Evolutionary conservation across 116 monocot genomes (phyloP).

Genomic region (Iris pallida): DNA sequence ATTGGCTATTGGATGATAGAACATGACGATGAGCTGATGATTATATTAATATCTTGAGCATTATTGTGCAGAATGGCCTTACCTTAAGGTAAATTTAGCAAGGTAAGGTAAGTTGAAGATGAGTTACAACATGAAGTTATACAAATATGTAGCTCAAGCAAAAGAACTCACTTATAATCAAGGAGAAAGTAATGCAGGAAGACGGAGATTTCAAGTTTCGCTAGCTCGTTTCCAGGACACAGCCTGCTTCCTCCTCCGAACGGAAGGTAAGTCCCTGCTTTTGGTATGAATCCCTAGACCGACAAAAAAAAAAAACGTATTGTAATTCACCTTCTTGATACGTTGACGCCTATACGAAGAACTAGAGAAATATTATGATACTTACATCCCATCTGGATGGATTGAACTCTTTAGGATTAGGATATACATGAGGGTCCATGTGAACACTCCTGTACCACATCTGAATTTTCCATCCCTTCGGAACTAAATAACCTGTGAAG

Average conservation of each 20-base stretch:
- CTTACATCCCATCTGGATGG: constrained; percentile 94
- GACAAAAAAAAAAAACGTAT: not conserved
- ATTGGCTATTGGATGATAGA: too few species aligned
- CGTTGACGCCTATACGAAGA: not conserved
- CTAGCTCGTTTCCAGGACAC: constrained; percentile 88
- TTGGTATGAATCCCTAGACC: constrained; percentile 48
- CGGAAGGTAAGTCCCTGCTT: constrained; percentile 59
- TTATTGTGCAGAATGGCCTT: too few species aligned
- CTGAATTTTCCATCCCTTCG: constrained; percentile 80
- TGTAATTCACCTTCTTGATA: not conserved
- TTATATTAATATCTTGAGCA: too few species aligned
- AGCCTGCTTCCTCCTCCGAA: constrained; percentile 74
- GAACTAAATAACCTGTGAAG: constrained; percentile 66
- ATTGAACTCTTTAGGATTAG: constrained; percentile 55
- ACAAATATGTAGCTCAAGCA: too few species aligned
- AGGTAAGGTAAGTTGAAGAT: too few species aligned
- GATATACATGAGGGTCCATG: constrained; percentile 76
- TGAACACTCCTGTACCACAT: constrained; percentile 81
- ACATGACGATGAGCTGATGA: too few species aligned
- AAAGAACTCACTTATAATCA: constrained; percentile 46
- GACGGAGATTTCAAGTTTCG: constrained; percentile 79
- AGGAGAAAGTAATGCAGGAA: constrained; percentile 84
- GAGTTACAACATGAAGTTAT: too few species aligned
- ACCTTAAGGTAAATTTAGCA: too few species aligned
- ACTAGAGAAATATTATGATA: not conserved